phyloP scores from a whole-genome alignment of 2,329 filamentous ascomycete species.

The Teratosphaeria zuluensis region DNA sequence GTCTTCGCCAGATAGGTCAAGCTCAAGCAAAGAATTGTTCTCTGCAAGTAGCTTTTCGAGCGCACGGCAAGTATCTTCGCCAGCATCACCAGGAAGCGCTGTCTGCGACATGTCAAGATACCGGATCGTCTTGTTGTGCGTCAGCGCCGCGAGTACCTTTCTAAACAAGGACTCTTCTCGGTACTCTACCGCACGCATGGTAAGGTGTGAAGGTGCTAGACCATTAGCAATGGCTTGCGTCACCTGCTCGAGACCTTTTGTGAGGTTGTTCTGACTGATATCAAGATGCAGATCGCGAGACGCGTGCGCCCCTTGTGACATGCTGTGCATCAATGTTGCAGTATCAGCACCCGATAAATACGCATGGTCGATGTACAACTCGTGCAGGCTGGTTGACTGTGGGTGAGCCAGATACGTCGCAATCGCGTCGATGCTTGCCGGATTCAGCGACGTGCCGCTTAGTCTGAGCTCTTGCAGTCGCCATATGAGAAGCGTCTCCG shows the following conservation, averaged over 20 bases:
- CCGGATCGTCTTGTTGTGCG: constrained; percentile 52
- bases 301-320: constrained; percentile 37
- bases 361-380: constrained; percentile 57
- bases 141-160: constrained; percentile 52
- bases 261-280: constrained; percentile 54
- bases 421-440: constrained; percentile 55
- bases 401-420: constrained; percentile 46
- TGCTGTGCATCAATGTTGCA: constrained; percentile 54
- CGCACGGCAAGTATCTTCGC: constrained; percentile 55
- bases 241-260: constrained; percentile 42
- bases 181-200: constrained; percentile 60
- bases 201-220: constrained; percentile 52
- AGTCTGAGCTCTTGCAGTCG: constrained; percentile 55
- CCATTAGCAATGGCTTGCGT: constrained; percentile 43
- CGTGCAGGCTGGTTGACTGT: constrained; percentile 49
- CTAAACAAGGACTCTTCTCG: constrained; percentile 55
- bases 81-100: constrained; percentile 59
- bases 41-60: constrained; percentile 56
- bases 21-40: constrained; percentile 55
- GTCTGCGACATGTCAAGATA: constrained; percentile 61
- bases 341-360: constrained; percentile 56
- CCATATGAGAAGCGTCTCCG: constrained; percentile 59
- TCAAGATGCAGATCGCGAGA: constrained; percentile 54
- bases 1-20: constrained; percentile 63
- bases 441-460: constrained; percentile 53